Evolutionary conservation across 306 rosid species (phyloP).

Genomic region (Fragaria vesca): DNA sequence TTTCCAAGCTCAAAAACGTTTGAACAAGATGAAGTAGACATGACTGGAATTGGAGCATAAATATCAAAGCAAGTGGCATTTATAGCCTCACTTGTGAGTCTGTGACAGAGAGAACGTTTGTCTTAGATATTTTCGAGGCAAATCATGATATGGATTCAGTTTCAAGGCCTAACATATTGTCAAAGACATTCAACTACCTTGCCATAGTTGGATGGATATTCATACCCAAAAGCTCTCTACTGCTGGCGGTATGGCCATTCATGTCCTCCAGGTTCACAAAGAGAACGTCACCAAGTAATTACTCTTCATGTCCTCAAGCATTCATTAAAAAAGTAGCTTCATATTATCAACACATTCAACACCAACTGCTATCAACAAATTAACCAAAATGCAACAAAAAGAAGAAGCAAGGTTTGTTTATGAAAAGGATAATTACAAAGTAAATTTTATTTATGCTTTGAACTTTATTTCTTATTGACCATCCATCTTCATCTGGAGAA

Average conservation of each 20-base stretch:
- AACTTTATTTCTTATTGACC: too few relatives aligned
- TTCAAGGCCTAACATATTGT: not conserved
- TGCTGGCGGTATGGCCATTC: slow-evolving; percentile 99
- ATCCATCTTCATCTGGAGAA: too few relatives aligned
- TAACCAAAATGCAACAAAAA: too few relatives aligned
- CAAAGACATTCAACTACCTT: too few relatives aligned
- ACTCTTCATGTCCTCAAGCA: not conserved
- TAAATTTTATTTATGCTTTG: too few relatives aligned
- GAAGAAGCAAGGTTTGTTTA: too few relatives aligned
- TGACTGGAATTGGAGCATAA: not conserved
- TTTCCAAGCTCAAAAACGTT: slow-evolving; percentile 53
- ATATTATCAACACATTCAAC: too few relatives aligned
- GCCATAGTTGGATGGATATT: too few relatives aligned
- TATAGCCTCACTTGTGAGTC: not conserved
- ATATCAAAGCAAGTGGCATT: not conserved
- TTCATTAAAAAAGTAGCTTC: too few relatives aligned
- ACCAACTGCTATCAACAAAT: too few relatives aligned
- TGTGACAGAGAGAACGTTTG: not conserved
- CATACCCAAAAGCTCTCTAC: slow-evolving; percentile 68
- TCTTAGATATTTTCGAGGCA: not conserved
- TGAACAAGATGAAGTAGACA: slow-evolving; percentile 32
- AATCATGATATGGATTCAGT: not conserved
- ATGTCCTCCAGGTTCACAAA: slow-evolving; percentile 97
- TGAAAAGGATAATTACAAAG: too few relatives aligned
- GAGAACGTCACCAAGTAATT: slow-evolving; percentile 86